Percentiles rank a stretch among this genome's conserved stretches.
These are phyloP conservation scores for Fistulina hepatica DNA, from an alignment of 1,284 basidiomycete species.

Conservation along the genomic window DNA sequence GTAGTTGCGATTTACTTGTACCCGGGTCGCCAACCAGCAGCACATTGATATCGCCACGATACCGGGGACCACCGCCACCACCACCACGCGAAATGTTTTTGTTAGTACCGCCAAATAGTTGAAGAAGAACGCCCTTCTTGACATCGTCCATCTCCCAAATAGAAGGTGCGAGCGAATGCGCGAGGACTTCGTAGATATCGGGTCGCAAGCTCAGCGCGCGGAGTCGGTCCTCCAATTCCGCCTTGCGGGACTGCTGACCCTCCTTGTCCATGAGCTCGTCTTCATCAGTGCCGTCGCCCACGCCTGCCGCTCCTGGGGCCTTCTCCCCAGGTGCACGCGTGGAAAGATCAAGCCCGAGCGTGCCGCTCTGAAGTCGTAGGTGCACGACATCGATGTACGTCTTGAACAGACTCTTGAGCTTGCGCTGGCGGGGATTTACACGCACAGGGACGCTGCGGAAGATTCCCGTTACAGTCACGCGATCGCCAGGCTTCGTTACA, in stretches of 20 bases:
- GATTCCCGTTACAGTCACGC: constrained; percentile 86
- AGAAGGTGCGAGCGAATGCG: constrained; percentile 83
- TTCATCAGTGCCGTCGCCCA: constrained; percentile 59
- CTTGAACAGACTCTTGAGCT: constrained; percentile 93
- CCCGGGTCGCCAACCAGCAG: constrained; percentile 96
- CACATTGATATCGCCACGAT: constrained; percentile 96
- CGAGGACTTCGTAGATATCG: constrained; percentile 83
- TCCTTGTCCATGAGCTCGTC: constrained; percentile 35
- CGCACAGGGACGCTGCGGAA: constrained; percentile 92
- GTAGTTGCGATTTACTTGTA: constrained; percentile 92
- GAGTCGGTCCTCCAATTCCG: constrained; percentile 51
- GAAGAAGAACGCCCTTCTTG: constrained; percentile 94
- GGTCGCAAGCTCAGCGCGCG: constrained; percentile 60
- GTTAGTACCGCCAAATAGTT: constrained; percentile 96
- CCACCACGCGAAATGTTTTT: constrained; percentile 90
- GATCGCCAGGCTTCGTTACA: constrained; percentile 88
- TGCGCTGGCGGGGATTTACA: constrained; percentile 84
- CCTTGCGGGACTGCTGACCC: constrained; percentile 37
- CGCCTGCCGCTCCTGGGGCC: constrained; percentile 74
- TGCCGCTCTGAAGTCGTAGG: constrained; percentile 65
- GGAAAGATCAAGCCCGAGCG: constrained; percentile 71
- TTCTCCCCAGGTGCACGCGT: constrained; percentile 68
- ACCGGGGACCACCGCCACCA: constrained; percentile 90
- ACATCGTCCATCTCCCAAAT: constrained; percentile 99
- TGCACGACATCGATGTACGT: constrained; percentile 96